phyloP scores from a whole-genome alignment of 192 early-diverging fungal genomes.

The Glomus cerebriforme region DNA sequence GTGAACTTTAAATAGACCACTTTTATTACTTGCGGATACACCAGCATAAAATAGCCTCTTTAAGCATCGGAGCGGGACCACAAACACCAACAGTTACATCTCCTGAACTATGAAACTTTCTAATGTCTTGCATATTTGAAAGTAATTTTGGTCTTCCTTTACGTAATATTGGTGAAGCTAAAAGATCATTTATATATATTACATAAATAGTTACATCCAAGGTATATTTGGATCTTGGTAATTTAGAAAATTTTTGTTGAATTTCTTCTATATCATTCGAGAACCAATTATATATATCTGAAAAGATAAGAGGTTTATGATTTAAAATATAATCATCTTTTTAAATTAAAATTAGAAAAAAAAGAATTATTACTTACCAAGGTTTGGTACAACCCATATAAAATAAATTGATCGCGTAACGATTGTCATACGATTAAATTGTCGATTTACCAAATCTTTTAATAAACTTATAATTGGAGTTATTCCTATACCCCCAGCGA shows the following conservation, averaged over 20 bases:
- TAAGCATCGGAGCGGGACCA: slow-evolving; percentile 38
- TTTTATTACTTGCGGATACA: slow-evolving; percentile 2
- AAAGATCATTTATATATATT: background rate
- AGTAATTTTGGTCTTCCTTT: slow-evolving; percentile 34
- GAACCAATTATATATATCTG: slow-evolving; percentile 19
- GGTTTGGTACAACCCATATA: slow-evolving; percentile 39
- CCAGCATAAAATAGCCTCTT: slow-evolving; percentile 30
- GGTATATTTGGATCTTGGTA: background rate
- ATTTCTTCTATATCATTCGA: background rate
- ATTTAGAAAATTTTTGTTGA: background rate
- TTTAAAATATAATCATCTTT: too few relatives aligned
- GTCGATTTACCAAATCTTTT: slow-evolving; percentile 41
- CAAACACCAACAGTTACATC: slow-evolving; percentile 38
- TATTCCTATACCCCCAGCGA: slow-evolving; percentile 44
- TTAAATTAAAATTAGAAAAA: too few relatives aligned
- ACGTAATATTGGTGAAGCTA: background rate
- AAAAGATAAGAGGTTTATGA: too few relatives aligned
- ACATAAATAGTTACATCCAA: background rate
- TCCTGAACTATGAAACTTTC: too few relatives aligned
- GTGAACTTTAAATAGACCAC: slow-evolving; percentile 36
- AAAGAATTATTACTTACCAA: slow-evolving; percentile 3
- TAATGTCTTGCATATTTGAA: slow-evolving; percentile 26
- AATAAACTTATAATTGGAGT: slow-evolving; percentile 43
- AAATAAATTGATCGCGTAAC: slow-evolving; percentile 40
- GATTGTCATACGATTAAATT: slow-evolving; percentile 32